These are phyloP conservation scores for Nothopassalora personata DNA, from an alignment of 2,329 filamentous ascomycete species.

Conservation along the genomic window DNA sequence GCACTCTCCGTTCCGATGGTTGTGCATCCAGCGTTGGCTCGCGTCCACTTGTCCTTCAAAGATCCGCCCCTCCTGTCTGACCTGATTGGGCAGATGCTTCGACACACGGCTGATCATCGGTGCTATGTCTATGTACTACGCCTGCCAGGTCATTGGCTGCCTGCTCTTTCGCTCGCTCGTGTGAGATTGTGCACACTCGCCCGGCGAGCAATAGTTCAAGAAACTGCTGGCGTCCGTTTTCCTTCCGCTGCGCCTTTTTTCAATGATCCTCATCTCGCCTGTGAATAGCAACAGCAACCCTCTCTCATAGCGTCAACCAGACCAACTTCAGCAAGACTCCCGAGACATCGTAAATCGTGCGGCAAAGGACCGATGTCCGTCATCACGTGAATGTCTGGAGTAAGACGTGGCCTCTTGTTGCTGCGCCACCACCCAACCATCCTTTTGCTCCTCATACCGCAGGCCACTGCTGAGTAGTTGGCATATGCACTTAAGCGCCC, in stretches of 20 bases:
- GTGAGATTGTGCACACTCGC: constrained; percentile 2
- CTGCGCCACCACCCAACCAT: constrained; percentile 15
- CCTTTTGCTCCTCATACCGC: constrained; percentile 6
- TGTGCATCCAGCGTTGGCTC: not conserved
- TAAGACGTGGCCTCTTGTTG: constrained; percentile 9
- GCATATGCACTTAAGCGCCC: constrained; percentile 10
- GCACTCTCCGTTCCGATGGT: constrained; percentile 1
- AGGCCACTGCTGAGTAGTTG: constrained; percentile 4
- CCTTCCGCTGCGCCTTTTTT: constrained; percentile 7
- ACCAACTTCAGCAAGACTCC: not conserved
- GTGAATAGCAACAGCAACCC: constrained; percentile 1
- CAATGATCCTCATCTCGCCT: constrained; percentile 10
- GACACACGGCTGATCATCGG: constrained; percentile 10
- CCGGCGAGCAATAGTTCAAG: constrained; percentile 7
- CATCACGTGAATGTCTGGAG: constrained; percentile 1
- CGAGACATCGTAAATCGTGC: constrained; percentile 7
- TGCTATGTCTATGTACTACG: constrained; percentile 4
- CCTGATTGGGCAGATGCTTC: not conserved
- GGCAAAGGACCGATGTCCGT: not conserved
- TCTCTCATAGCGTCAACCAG: not conserved
- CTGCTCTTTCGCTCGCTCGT: not conserved
- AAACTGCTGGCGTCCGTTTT: constrained; percentile 6
- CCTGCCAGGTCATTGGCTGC: constrained; percentile 6
- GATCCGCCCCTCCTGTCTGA: not conserved
- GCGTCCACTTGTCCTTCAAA: not conserved